Conservation (phyloP, 495 filamentous ascomycete genomes). For the Diplogelasinospora grovesii region DNA sequence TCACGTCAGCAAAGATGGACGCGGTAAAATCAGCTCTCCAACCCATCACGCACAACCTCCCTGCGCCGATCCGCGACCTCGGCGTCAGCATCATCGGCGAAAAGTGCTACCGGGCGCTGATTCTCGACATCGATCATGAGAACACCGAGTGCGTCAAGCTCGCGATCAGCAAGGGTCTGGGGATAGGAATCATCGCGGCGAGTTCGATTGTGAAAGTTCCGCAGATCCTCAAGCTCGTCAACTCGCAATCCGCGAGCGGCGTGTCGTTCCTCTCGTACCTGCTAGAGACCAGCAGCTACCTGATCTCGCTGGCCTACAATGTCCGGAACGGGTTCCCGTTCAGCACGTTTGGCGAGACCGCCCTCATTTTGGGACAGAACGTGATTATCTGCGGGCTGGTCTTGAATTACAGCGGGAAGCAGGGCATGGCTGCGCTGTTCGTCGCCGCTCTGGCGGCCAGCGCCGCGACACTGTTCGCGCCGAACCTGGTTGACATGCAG, state of each 20-base stretch:
- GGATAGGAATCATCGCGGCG: conserved; percentile 83
- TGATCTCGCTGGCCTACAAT: conserved; percentile 87
- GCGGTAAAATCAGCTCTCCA: conserved; percentile 59
- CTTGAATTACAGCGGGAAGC: conserved; percentile 65
- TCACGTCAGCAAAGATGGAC: conserved; percentile 32
- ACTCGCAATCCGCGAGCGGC: conserved; percentile 70
- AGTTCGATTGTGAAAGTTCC: conserved; percentile 91
- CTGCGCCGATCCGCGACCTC: conserved; percentile 65
- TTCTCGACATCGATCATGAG: conserved; percentile 71
- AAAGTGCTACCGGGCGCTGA: conserved; percentile 72
- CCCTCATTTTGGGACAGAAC: conserved; percentile 86
- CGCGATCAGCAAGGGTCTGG: conserved; percentile 83
- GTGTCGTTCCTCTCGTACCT: conserved; percentile 84
- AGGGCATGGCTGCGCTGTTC: conserved; percentile 57
- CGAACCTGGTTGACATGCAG: conserved; percentile 58
- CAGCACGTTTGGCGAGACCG: conserved; percentile 92
- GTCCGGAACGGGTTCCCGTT: conserved; percentile 85
- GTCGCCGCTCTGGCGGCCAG: conserved; percentile 64
- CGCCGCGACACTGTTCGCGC: conserved; percentile 61
- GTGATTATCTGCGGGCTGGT: conserved; percentile 79
- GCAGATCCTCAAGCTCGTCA: conserved; percentile 84
- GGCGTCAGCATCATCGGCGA: conserved; percentile 74
- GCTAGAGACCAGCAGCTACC: conserved; percentile 77
- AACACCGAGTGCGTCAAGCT: conserved; percentile 74
- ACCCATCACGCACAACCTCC: conserved; percentile 74